These are phyloP conservation scores for Staphylotrichum tortipilum DNA, from an alignment of 495 filamentous ascomycete genomes.

Conservation along the genomic window DNA sequence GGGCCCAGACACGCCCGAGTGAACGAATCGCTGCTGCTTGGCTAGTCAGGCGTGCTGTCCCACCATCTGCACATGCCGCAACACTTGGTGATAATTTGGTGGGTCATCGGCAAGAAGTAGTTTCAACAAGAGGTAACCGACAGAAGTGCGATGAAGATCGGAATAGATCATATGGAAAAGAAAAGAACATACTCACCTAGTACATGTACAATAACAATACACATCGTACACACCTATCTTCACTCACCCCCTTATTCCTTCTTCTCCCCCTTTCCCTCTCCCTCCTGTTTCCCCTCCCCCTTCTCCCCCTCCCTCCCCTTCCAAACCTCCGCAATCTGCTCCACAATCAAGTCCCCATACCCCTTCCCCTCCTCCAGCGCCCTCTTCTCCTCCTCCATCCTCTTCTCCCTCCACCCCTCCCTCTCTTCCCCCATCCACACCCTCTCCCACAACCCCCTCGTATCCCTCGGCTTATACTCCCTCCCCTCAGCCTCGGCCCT, in stretches of 20 bases:
- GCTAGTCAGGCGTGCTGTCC: too few relatives aligned
- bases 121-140: too few relatives aligned
- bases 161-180: too few relatives aligned
- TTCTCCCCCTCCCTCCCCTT: slow-evolving; percentile 31
- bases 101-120: too few relatives aligned
- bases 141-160: too few relatives aligned
- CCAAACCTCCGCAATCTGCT: slow-evolving; percentile 75
- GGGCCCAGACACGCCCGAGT: too few relatives aligned
- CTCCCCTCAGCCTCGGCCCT: slow-evolving; percentile 23
- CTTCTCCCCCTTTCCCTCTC: not conserved
- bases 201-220: not conserved
- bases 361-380: slow-evolving; percentile 69
- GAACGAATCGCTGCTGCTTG: too few relatives aligned
- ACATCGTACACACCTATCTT: not conserved
- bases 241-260: not conserved
- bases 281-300: slow-evolving; percentile 1
- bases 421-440: slow-evolving; percentile 37
- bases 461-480: slow-evolving; percentile 15
- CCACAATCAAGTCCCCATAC: slow-evolving; percentile 72
- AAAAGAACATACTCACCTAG: too few relatives aligned
- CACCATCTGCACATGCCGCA: too few relatives aligned
- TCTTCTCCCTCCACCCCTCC: slow-evolving; percentile 36
- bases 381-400: slow-evolving; percentile 61
- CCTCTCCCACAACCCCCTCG: slow-evolving; percentile 35
- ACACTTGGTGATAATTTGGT: too few relatives aligned